These are phyloP conservation scores for Candida khao-thaluensis DNA, from an alignment of 805 yeast species.

Conservation along the genomic window DNA sequence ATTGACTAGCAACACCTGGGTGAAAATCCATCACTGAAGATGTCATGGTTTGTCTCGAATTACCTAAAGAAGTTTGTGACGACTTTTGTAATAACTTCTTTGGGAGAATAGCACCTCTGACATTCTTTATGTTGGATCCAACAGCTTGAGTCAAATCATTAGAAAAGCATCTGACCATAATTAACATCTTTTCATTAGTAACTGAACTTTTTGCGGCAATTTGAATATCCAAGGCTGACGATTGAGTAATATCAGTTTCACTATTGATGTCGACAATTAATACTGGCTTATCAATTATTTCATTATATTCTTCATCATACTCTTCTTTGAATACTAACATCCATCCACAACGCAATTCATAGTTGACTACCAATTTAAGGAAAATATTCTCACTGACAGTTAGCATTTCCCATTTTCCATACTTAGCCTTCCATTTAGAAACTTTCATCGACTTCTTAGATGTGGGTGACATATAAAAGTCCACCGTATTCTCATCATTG, in stretches of 20 bases:
- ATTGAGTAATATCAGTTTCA: constrained; percentile 27
- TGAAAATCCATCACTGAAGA: constrained; percentile 38
- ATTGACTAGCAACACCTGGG: constrained; percentile 20
- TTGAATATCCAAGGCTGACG: constrained; percentile 42
- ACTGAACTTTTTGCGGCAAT: constrained; percentile 32
- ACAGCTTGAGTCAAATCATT: constrained; percentile 26
- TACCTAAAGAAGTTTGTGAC: constrained; percentile 13
- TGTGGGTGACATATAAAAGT: constrained; percentile 35
- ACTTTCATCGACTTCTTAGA: constrained; percentile 37
- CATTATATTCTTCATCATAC: constrained; percentile 27
- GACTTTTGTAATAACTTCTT: constrained; percentile 14
- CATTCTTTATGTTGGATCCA: constrained; percentile 25
- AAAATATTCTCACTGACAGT: constrained; percentile 37
- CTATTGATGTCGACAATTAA: constrained; percentile 29
- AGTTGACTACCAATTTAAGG: constrained; percentile 38
- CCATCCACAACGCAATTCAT: constrained; percentile 36
- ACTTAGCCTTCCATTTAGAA: constrained; percentile 42
- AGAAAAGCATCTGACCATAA: constrained; percentile 35
- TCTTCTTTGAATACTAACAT: constrained; percentile 42
- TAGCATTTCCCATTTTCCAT: constrained; percentile 46
- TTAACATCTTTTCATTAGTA: constrained; percentile 24
- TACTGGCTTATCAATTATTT: constrained; percentile 36
- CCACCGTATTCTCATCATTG: constrained; percentile 37
- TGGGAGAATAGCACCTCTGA: constrained; percentile 24
- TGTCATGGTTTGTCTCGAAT: constrained; percentile 26